Evolutionary conservation across 805 yeast genomes (phyloP).

Genomic region (Isabelozyma pseudorhagii): DNA sequence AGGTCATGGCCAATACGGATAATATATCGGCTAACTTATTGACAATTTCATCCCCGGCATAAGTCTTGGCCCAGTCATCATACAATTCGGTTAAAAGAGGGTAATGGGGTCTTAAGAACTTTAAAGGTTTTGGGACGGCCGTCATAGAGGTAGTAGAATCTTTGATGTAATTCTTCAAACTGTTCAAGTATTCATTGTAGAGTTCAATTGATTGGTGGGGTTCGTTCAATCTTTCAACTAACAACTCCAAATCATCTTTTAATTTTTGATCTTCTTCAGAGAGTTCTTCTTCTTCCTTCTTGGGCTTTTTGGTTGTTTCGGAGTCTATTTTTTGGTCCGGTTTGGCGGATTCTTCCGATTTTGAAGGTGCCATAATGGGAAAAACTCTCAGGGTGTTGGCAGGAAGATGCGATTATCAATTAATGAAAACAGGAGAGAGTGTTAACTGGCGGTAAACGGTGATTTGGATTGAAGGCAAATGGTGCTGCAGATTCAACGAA

Average conservation of each 20-base stretch:
- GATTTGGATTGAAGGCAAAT: not conserved
- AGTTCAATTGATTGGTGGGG: constrained; percentile 40
- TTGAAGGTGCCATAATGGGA: constrained; percentile 29
- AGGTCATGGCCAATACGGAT: constrained; percentile 94
- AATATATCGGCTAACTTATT: constrained; percentile 77
- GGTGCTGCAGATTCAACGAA: not conserved
- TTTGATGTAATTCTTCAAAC: constrained; percentile 73
- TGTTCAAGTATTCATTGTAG: constrained; percentile 60
- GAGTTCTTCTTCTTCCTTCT: constrained; percentile 60
- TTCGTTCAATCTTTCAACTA: constrained; percentile 76
- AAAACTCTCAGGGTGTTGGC: not conserved
- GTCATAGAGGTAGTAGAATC: constrained; percentile 98
- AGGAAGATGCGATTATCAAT: not conserved
- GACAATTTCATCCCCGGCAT: constrained; percentile 36
- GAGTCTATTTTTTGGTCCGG: constrained; percentile 17
- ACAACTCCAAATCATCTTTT: constrained; percentile 79
- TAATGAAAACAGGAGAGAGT: not conserved
- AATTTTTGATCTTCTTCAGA: constrained; percentile 91
- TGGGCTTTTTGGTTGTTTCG: constrained; percentile 10
- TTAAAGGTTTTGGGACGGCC: constrained; percentile 98
- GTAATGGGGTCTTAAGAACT: constrained; percentile 87
- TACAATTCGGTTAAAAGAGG: constrained; percentile 63
- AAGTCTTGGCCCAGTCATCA: constrained; percentile 56
- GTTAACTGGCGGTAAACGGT: not conserved
- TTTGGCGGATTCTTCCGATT: constrained; percentile 11